Percentiles rank a stretch among this genome's conserved stretches.
These are phyloP conservation scores for Eucalyptus sp. DNA, from an alignment of 345 rosid genomes.

Conservation along the genomic window DNA sequence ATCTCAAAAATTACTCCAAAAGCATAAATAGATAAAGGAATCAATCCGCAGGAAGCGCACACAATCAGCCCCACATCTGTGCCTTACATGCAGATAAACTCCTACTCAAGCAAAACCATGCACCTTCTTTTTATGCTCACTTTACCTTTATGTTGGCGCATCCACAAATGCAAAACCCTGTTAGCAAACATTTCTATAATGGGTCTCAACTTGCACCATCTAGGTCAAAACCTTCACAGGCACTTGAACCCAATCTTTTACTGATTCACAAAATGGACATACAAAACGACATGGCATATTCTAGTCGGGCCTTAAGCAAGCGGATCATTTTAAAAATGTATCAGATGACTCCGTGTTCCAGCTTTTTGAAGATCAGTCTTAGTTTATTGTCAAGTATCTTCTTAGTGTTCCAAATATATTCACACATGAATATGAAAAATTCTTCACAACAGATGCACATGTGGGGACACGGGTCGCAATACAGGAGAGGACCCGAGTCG, in stretches of 20 bases:
- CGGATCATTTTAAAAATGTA: not conserved
- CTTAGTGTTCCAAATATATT: not conserved
- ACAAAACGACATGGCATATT: not conserved
- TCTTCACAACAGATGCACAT: conserved; percentile 70
- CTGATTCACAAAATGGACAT: not conserved
- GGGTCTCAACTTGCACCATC: not conserved
- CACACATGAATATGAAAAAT: not conserved
- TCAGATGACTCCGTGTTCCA: not conserved
- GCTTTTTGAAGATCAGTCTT: not conserved
- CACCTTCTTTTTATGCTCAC: not conserved
- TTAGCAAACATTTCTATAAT: not conserved
- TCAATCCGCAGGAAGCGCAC: not conserved
- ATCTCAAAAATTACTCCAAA: not conserved
- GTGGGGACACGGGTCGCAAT: conserved; percentile 99
- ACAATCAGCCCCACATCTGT: not conserved
- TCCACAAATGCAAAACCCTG: not conserved
- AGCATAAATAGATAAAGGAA: not conserved
- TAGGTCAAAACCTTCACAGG: not conserved
- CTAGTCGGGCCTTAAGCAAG: not conserved
- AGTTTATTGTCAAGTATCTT: not conserved
- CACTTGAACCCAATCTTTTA: not conserved
- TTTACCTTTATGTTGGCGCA: not conserved
- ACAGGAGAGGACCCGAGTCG: conserved; percentile 93
- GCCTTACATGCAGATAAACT: not conserved
- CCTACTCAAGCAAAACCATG: not conserved